Evolutionary conservation across 2,329 filamentous ascomycete species (phyloP).

Genomic region (Colletotrichum liaoningense): DNA sequence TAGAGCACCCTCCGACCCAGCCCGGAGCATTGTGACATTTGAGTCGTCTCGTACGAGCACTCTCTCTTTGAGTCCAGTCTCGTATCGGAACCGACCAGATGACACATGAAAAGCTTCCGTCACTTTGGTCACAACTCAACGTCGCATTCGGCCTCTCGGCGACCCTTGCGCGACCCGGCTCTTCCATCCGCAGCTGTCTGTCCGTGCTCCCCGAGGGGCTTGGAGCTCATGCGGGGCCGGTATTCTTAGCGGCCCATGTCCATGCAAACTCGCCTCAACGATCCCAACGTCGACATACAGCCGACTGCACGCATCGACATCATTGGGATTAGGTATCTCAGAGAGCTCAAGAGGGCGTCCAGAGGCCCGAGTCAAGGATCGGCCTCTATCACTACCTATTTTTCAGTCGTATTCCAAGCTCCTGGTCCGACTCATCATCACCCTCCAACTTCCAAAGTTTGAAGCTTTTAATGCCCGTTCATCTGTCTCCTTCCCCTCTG

Average conservation of each 20-base stretch:
- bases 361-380: background rate
- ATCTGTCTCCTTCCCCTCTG: conserved; percentile 1
- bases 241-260: conserved; percentile 25
- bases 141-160: conserved; percentile 29
- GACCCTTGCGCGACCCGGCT: conserved; percentile 27
- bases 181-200: conserved; percentile 26
- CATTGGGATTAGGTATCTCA: background rate
- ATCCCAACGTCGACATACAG: background rate
- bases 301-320: conserved; percentile 1
- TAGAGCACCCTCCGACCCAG: background rate
- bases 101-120: background rate
- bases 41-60: background rate
- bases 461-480: conserved; percentile 9
- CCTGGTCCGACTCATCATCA: background rate
- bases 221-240: conserved; percentile 34
- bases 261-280: conserved; percentile 8
- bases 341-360: background rate
- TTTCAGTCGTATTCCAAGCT: background rate
- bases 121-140: background rate
- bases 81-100: background rate
- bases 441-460: background rate
- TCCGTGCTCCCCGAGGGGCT: conserved; percentile 25
- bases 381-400: too few species aligned
- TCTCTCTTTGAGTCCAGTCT: background rate
- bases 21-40: background rate